Evolutionary conservation across 1,139 yeast genomes (phyloP).

Genomic region (Debaryomyces robertsiae): DNA sequence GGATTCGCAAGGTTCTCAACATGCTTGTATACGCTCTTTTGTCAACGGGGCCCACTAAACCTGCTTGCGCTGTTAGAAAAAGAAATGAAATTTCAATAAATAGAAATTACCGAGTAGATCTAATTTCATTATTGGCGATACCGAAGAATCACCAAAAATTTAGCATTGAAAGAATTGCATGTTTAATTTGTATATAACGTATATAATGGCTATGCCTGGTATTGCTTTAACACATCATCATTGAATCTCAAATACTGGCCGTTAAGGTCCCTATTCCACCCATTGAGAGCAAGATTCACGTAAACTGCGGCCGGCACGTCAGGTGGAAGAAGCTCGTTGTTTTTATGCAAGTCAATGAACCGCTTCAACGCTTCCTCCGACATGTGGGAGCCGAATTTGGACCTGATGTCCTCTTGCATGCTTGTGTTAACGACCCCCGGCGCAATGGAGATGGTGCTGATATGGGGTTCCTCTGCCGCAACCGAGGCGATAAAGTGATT

Average conservation of each 20-base stretch:
- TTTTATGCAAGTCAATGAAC: slow-evolving; percentile 60
- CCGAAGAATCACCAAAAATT: no score
- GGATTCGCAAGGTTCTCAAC: slow-evolving; percentile 8
- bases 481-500: slow-evolving; percentile 71
- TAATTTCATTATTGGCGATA: no score
- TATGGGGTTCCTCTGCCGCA: slow-evolving; percentile 63
- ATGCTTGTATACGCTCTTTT: background rate
- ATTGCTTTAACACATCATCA: slow-evolving; percentile 38
- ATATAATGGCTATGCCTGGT: no score
- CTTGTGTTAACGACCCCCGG: slow-evolving; percentile 93
- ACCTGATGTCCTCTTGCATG: slow-evolving; percentile 82
- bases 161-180: no score
- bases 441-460: slow-evolving; percentile 70
- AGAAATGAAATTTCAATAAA: no score
- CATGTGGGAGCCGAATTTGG: slow-evolving; percentile 58
- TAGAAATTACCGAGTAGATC: no score
- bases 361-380: slow-evolving; percentile 52
- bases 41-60: no score
- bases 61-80: no score
- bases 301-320: slow-evolving; percentile 70
- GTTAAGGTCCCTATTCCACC: slow-evolving; percentile 54
- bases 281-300: slow-evolving; percentile 62
- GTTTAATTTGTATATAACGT: no score
- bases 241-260: slow-evolving; percentile 68
- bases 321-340: slow-evolving; percentile 61